Evolutionary conservation across 352 stramenopile species (phyloP).

Genomic region (Pythium brassicae): DNA sequence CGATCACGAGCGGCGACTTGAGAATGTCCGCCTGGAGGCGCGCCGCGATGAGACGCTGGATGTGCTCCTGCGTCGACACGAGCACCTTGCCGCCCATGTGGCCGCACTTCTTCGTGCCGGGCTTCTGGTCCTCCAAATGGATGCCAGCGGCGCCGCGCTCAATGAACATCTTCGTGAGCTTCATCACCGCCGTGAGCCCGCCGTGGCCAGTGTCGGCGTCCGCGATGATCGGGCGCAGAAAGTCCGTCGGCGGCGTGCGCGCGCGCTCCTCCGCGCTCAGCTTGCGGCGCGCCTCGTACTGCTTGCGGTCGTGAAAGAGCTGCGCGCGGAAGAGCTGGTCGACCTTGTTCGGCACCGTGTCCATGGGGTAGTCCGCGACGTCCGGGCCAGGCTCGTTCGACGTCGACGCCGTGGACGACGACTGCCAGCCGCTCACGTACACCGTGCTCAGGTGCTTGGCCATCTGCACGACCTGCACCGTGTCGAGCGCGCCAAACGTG

Average conservation of each 20-base stretch:
- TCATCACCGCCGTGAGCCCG: slow-evolving; percentile 96
- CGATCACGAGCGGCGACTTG: slow-evolving; percentile 92
- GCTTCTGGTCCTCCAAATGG: slow-evolving; percentile 99
- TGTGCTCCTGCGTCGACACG: slow-evolving; percentile 96
- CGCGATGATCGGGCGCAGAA: slow-evolving; percentile 95
- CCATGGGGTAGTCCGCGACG: slow-evolving; percentile 98
- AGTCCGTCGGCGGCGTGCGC: slow-evolving; percentile 89
- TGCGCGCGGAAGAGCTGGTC: slow-evolving; percentile 97
- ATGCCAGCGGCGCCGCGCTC: slow-evolving; percentile 96
- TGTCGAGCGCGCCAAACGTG: slow-evolving; percentile 89
- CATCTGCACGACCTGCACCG: slow-evolving; percentile 95
- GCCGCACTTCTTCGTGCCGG: slow-evolving; percentile 98
- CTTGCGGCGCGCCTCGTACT: slow-evolving; percentile 91
- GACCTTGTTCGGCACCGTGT: slow-evolving; percentile 97
- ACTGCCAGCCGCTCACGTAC: slow-evolving; percentile 98
- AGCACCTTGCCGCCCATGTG: slow-evolving; percentile 99
- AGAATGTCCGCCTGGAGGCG: slow-evolving; percentile 96
- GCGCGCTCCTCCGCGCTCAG: slow-evolving; percentile 78
- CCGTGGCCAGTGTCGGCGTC: slow-evolving; percentile 97
- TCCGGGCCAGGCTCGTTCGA: slow-evolving; percentile 96
- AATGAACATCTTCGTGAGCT: slow-evolving; percentile 98
- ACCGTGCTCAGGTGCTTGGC: slow-evolving; percentile 93
- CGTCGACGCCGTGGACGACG: slow-evolving; percentile 90
- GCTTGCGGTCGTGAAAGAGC: slow-evolving; percentile 96
- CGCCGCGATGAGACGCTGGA: slow-evolving; percentile 95